Evolutionary conservation across 148 eudicot genomes (phyloP), one percentile per base, ranked within the genome.

Genomic region (Linanthus parryae): DNA sequence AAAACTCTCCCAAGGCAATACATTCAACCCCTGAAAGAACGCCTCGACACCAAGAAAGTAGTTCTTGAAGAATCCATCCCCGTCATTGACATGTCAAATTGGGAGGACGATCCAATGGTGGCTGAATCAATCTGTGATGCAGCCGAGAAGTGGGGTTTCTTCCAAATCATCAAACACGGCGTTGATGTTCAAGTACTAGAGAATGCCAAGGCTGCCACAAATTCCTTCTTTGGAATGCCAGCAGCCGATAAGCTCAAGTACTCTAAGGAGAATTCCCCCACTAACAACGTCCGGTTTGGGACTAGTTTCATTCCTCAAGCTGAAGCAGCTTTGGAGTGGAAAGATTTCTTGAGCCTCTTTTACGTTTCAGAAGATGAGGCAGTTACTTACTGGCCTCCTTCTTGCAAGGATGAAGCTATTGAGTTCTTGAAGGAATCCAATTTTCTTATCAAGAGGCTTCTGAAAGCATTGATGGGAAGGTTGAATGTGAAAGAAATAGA

Each of bases 111-210:
- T n/a, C n/a, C n/a, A n/a, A n/a, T n/a, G n/a, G n/a, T n/a, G n/a
- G n/a, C 58, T 1, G 62, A 42, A 21, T 27, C 66, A 0, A 59
- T 82, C 9, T 73, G 89, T 53, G 62, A 71, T 27, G 89, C 54
- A 3, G 84, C 89, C 0, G 25, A 29, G 20, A 60, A 54, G 5
- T 67, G 53, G 61, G 73, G 73, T 1, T 73, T 73, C 52, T 73
- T 73, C 33, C 71, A 68, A 46, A 52, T 73, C 27, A 27, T 74
- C n/a, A 73, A 73, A 53, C 79, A 77, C 29, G 83, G 76, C 0
- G 45, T 73, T 0, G 62, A 70, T 5, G 14, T 52, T 9, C 44
- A 53, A 22, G 71, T 73, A 19, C 61, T 77, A 8, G 76, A 70
- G n/a, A 56, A 52, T 23, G 76, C 56, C 2, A 42, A 65, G 55